These are phyloP conservation scores for Cutaneotrichosporon cavernicola DNA, from an alignment of 1,284 basidiomycete species.

Conservation along the genomic window DNA sequence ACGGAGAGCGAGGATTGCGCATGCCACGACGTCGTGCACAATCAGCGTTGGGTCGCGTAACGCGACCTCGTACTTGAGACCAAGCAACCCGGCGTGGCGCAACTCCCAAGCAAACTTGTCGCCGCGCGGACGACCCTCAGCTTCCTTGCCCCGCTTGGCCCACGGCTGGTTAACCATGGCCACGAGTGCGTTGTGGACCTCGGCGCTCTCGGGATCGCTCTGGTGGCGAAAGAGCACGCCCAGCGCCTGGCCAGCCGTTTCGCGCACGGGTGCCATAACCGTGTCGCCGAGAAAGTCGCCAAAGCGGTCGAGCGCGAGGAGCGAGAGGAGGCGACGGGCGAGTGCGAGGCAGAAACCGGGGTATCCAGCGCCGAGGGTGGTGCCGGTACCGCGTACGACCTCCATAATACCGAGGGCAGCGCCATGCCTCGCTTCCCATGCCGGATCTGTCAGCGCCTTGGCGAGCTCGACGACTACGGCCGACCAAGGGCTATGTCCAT, in stretches of 20 bases:
- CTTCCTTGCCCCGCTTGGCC: conserved; percentile 53
- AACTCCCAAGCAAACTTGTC: conserved; percentile 88
- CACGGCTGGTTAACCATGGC: conserved; percentile 91
- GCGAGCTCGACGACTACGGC: conserved; percentile 78
- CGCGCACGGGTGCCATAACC: conserved; percentile 93
- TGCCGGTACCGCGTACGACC: conserved; percentile 80
- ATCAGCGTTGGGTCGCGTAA: conserved; percentile 62
- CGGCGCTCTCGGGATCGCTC: conserved; percentile 69
- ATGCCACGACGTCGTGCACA: conserved; percentile 72
- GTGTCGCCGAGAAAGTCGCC: conserved; percentile 97
- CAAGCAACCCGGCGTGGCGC: conserved; percentile 91
- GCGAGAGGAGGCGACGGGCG: conserved; percentile 79
- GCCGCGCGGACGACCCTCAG: conserved; percentile 50
- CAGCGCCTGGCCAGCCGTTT: conserved; percentile 92
- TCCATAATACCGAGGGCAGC: conserved; percentile 89
- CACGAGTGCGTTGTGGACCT: conserved; percentile 79
- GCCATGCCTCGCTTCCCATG: conserved; percentile 94
- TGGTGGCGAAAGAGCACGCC: conserved; percentile 86
- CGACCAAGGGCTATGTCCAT: conserved; percentile 84
- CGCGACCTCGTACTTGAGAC: conserved; percentile 96
- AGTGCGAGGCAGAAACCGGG: conserved; percentile 57
- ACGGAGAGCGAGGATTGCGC: conserved; percentile 82
- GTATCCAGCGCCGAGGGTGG: conserved; percentile 77
- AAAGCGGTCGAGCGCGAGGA: conserved; percentile 94
- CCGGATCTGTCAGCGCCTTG: conserved; percentile 76